Evolutionary conservation across 2,329 filamentous ascomycete genomes (phyloP).

Genomic region (Claviceps humidiphila): DNA sequence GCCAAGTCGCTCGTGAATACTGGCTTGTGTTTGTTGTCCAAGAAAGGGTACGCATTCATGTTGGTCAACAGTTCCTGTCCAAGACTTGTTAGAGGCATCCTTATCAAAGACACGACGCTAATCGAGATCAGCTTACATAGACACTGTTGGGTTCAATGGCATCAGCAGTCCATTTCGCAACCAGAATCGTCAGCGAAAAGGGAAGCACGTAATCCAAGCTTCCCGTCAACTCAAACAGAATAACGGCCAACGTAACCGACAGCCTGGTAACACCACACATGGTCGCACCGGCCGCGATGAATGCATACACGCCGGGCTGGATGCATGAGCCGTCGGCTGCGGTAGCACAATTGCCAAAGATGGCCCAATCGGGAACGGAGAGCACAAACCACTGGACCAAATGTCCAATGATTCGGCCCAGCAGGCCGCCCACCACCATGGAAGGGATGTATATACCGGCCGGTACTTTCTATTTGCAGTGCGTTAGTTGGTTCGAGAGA

Average conservation of each 20-base stretch:
- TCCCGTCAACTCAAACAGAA: conserved; percentile 89
- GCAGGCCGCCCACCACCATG: conserved; percentile 92
- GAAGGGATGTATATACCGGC: conserved; percentile 96
- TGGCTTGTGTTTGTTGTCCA: conserved; percentile 92
- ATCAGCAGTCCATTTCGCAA: conserved; percentile 97
- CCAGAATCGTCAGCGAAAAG: conserved; percentile 81
- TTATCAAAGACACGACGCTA: neutral
- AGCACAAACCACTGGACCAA: conserved; percentile 70
- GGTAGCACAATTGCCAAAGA: conserved; percentile 65
- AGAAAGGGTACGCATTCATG: conserved; percentile 93
- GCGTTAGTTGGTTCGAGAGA: conserved; percentile 7
- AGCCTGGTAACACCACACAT: conserved; percentile 96
- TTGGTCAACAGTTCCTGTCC: conserved; percentile 73
- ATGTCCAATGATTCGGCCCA: conserved; percentile 82
- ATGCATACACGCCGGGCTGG: conserved; percentile 89
- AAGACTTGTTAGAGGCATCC: conserved; percentile 7
- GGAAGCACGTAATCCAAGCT: conserved; percentile 91
- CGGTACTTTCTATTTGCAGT: conserved; percentile 56
- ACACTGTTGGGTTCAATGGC: conserved; percentile 90
- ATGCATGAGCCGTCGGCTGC: conserved; percentile 69
- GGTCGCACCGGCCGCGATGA: conserved; percentile 87
- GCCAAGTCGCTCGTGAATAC: conserved; percentile 79
- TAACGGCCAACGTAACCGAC: conserved; percentile 86
- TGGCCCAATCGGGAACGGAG: conserved; percentile 52
- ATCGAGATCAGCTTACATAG: conserved; percentile 44